Conservation (phyloP, 208 protist species). For the Willaertia magna region DNA sequence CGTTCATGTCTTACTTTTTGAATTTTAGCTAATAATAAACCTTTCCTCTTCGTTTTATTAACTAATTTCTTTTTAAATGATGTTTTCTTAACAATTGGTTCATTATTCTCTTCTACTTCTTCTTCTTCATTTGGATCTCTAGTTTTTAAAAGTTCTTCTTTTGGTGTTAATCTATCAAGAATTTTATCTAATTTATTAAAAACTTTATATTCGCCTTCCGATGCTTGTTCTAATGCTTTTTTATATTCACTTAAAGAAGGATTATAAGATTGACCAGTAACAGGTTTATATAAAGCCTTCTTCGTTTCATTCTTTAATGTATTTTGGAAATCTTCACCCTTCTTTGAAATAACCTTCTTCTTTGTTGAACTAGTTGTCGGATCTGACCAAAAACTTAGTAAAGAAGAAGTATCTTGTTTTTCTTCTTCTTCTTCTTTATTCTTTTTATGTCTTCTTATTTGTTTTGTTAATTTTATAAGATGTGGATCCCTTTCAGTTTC, state of each 20-base stretch:
- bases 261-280: background rate
- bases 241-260: background rate
- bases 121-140: background rate
- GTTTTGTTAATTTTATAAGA: no score
- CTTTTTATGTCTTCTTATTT: background rate
- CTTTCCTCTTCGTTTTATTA: background rate
- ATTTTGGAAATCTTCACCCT: background rate
- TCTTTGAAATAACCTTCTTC: background rate
- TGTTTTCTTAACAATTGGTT: background rate
- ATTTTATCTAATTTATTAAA: background rate
- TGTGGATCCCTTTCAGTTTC: background rate
- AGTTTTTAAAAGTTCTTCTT: background rate
- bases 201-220: background rate
- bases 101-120: background rate
- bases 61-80: background rate
- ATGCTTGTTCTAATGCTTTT: background rate
- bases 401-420: background rate
- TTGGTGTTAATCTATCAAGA: background rate
- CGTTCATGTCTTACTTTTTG: background rate
- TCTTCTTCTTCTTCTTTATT: background rate
- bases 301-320: background rate
- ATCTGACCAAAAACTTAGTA: background rate
- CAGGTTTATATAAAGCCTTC: background rate
- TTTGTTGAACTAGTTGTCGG: background rate
- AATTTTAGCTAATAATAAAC: background rate